phyloP scores from a whole-genome alignment of 495 filamentous ascomycete species.

The Aspergillus sparsus region DNA sequence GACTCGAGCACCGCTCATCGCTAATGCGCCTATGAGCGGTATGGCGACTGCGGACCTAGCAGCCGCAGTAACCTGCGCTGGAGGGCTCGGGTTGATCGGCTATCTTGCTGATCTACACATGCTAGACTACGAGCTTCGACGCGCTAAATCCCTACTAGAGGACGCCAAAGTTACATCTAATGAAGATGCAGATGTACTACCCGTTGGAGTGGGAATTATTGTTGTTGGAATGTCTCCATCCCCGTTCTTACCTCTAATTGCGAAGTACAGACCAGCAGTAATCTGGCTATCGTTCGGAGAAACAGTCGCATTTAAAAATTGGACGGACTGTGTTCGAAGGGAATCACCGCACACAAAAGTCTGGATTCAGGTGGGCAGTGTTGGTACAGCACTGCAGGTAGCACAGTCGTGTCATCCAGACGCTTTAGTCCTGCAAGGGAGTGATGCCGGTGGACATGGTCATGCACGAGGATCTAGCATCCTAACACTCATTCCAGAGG shows the following conservation, averaged over 20 bases:
- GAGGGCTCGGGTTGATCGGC: conserved; percentile 9
- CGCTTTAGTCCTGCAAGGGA: conserved; percentile 68
- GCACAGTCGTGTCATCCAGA: conserved; percentile 48
- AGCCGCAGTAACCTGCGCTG: conserved; percentile 4
- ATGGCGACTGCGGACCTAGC: conserved; percentile 2
- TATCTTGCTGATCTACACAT: conserved; percentile 9
- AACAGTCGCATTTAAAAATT: conserved; percentile 24
- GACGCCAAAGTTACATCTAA: too few relatives aligned
- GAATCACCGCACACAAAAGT: conserved; percentile 50
- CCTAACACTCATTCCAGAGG: conserved; percentile 55
- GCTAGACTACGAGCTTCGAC: too few relatives aligned
- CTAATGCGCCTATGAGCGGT: conserved; percentile 13
- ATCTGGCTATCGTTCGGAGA: conserved; percentile 67
- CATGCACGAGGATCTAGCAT: conserved; percentile 55
- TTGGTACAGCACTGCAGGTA: conserved; percentile 54
- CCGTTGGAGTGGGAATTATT: conserved; percentile 63
- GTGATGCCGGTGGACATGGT: conserved; percentile 75
- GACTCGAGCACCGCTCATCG: conserved; percentile 1
- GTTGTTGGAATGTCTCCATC: conserved; percentile 42
- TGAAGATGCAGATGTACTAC: conserved; percentile 45
- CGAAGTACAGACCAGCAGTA: conserved; percentile 54
- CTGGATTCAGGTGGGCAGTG: conserved; percentile 68
- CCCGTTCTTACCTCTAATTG: conserved; percentile 38
- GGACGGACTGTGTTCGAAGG: conserved; percentile 9
- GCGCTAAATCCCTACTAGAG: too few relatives aligned